Evolutionary conservation across 352 stramenopile species (phyloP), one percentile per base, ranked within the genome.

Genomic region (Hyaloperonospora brassicae): DNA sequence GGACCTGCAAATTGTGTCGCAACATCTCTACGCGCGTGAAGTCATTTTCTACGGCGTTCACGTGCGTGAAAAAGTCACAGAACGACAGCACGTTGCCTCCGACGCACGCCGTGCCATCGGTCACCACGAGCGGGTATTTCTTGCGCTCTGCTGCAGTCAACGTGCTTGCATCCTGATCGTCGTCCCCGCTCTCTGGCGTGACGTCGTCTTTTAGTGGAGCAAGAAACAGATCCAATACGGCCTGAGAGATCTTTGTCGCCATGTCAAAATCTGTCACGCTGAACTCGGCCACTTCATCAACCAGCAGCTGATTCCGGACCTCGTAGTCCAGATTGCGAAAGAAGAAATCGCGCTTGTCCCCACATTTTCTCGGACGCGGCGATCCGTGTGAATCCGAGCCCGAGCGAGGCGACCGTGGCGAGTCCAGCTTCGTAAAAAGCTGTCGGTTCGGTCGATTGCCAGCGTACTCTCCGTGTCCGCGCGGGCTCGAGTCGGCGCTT

Each of bases 291-390:
- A 92, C 79, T 17, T 92, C 66, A 53, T 92, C 82, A 27, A 92
- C 80, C 54, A 89, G 82, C 22, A 92, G 51, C 30, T 74, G 62
- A 36, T 57, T 84, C 13, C 82, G 77, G 8, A 77, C 65, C n/a
- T 84, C 76, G 12, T 74, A 85, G 6, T 84, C 60, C 41, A 92
- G 57, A 31, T 87, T 85, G 1, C 82, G 72, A 48, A 92, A 92
- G 55, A 92, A 87, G 54, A 89, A 92, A 49, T 89, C 79, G 34
- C 82, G 77, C 59, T 92, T 92, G 63, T 92, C 81, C 9, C 77
- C 78, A 55, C 79, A 87, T 47, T 88, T 88, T 31, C 44, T 58
- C 35, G 52, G 42, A 21, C 58, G 52, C 8, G 62, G 63, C 1
- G 64, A 68, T 11, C 57, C 57, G 12, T 56, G 51, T 35, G 50